Evolutionary conservation across 2,329 filamentous ascomycete genomes (phyloP).

Genomic region (Clonostachys solani): DNA sequence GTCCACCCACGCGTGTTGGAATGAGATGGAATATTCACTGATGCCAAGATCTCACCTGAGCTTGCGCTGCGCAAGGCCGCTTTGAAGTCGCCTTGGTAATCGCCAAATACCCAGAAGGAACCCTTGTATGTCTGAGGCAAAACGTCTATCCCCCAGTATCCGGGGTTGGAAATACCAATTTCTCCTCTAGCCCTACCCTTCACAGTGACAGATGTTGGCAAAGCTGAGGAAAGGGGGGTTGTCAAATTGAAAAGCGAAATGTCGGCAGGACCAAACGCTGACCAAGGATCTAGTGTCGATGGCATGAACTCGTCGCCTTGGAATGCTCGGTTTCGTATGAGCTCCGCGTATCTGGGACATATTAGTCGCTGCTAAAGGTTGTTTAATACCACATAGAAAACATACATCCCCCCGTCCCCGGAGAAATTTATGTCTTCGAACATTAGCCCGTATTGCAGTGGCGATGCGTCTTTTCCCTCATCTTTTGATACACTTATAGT

Average conservation of each 20-base stretch:
- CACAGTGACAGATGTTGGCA: background rate
- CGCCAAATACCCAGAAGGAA: background rate
- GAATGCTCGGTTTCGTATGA: conserved; percentile 2
- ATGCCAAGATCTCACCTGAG: background rate
- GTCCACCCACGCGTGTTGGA: background rate
- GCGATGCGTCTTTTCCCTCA: background rate
- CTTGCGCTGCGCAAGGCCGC: background rate
- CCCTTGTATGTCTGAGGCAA: background rate
- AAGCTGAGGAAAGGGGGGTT: background rate
- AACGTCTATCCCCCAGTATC: conserved; percentile 1
- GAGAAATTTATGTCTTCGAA: conserved; percentile 1
- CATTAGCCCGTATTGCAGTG: background rate
- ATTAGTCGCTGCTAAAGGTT: background rate
- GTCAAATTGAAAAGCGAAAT: background rate
- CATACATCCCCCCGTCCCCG: background rate
- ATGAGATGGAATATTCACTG: background rate
- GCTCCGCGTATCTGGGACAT: background rate
- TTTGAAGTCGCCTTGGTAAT: background rate
- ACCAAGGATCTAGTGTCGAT: background rate
- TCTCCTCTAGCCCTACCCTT: background rate
- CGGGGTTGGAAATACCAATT: background rate
- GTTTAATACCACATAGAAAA: background rate
- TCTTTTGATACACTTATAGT: background rate
- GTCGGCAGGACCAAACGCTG: background rate
- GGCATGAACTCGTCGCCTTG: background rate